Conservation (phyloP, 257 asterid genomes). For the Phtheirospermum japonicum region DNA sequence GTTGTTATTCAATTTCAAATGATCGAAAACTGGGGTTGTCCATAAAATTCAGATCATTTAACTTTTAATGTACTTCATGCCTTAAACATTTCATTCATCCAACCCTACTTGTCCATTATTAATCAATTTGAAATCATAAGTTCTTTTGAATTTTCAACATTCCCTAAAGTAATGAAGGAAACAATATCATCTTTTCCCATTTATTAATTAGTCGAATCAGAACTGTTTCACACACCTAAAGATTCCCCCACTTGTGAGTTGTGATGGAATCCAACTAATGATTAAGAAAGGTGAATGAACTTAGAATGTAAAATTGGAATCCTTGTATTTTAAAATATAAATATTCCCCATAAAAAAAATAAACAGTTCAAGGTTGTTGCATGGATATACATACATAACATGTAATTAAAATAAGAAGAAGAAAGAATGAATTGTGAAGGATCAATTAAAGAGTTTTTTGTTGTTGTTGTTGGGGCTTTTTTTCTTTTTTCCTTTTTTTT, state of each 20-base stretch:
- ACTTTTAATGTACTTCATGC: too few relatives aligned
- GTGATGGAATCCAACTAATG: slow-evolving; percentile 28
- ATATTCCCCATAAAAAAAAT: too few relatives aligned
- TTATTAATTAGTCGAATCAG: slow-evolving; percentile 24
- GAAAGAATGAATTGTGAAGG: not conserved
- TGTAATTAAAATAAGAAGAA: too few relatives aligned
- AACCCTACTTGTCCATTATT: slow-evolving; percentile 25
- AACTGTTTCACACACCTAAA: slow-evolving; percentile 26
- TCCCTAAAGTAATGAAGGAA: slow-evolving; percentile 23
- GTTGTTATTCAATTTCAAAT: too few relatives aligned
- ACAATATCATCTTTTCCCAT: not conserved
- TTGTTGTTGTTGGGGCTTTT: too few relatives aligned
- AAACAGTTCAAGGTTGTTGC: too few relatives aligned
- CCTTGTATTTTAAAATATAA: not conserved
- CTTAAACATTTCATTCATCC: slow-evolving; percentile 28
- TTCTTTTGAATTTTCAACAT: slow-evolving; percentile 1
- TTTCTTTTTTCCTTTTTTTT: too few relatives aligned
- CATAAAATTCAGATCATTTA: too few relatives aligned
- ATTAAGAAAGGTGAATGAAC: slow-evolving; percentile 34
- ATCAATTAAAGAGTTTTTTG: slow-evolving; percentile 1
- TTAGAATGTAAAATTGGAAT: slow-evolving; percentile 37
- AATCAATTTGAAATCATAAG: slow-evolving; percentile 10
- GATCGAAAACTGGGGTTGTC: too few relatives aligned
- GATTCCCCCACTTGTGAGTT: slow-evolving; percentile 27
- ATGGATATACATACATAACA: too few relatives aligned